Evolutionary conservation across 768 basidiomycete genomes (phyloP), one percentile per base, ranked within the genome.

Genomic region (Inosperma sp.): DNA sequence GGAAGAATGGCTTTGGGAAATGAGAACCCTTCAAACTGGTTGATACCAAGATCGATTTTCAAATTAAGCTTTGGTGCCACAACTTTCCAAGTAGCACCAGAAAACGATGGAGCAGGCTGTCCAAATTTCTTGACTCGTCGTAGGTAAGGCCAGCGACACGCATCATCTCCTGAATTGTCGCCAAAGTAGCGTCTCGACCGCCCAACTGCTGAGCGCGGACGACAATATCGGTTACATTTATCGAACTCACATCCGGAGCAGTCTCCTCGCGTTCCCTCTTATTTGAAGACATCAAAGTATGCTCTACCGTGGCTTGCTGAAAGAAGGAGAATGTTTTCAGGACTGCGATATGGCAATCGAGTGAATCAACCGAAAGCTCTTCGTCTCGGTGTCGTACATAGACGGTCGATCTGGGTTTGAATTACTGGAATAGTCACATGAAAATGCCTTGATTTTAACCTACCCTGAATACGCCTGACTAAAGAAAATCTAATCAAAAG

Each of bases 161-260:
- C 21, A 43, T 43, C 1, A 43, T 43, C 42, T 43, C 42, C 42
- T 43, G 42, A 19, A 43, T 30, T 43, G 42, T 42, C 3, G 26
- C 41, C 41, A 42, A 6, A 27, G 41, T 42, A 27, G 41, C 41
- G 8, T 42, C 41, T 42, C 26, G 41, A 42, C 41, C 41, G 3
- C 41, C 41, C 41, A 42, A 27, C n/a, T 42, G 26, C 41, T 42
- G 41, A 42, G 26, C 14, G 25, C 26, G 41, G 41, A 42, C 29
- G 41, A 42, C 26, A 12, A 42, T 8, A 42, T 42, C 41, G 26
- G 41, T n/a, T 42, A 42, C n/a, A 8, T 42, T 29, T 27, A 42
- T 42, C 41, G n/a, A 42, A 42, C 41, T 42, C 41, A 42, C 41
- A 42, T 42, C 40, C 41, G 41, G 41, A 43, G 27, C 42, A 43